These are phyloP conservation scores for Chrysoporthe puriensis DNA, from an alignment of 2,329 filamentous ascomycete genomes.

Conservation along the genomic window DNA sequence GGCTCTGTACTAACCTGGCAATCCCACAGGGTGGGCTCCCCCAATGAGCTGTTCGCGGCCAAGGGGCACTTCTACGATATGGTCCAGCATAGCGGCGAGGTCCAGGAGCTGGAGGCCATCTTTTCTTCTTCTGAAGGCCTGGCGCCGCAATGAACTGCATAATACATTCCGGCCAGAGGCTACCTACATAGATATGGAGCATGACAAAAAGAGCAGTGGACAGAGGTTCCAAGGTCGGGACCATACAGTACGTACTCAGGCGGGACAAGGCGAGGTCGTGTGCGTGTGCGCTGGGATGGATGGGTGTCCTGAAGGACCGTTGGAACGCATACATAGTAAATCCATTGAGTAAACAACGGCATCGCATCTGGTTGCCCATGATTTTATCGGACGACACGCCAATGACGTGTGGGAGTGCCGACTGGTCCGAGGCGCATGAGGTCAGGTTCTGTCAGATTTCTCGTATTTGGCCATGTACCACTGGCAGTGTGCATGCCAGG, in stretches of 20 bases:
- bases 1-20: background rate
- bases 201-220: background rate
- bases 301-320: background rate
- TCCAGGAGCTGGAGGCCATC: conserved; percentile 46
- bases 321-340: background rate
- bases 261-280: too few species aligned
- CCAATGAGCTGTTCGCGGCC: conserved; percentile 49
- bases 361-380: background rate
- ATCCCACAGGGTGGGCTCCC: conserved; percentile 46
- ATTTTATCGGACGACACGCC: background rate
- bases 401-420: background rate
- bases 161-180: background rate
- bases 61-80: conserved; percentile 57
- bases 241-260: too few species aligned
- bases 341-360: background rate
- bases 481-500: background rate
- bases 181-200: background rate
- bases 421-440: background rate
- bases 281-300: too few species aligned
- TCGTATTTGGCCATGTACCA: background rate
- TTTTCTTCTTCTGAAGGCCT: conserved; percentile 2
- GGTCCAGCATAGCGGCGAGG: conserved; percentile 59
- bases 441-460: background rate
- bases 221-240: too few species aligned
- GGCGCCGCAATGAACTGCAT: background rate